Percentiles rank a stretch among this genome's conserved stretches.
Evolutionary conservation across 345 rosid species (phyloP).

Genomic region (Cardamine chenopodiifolia): DNA sequence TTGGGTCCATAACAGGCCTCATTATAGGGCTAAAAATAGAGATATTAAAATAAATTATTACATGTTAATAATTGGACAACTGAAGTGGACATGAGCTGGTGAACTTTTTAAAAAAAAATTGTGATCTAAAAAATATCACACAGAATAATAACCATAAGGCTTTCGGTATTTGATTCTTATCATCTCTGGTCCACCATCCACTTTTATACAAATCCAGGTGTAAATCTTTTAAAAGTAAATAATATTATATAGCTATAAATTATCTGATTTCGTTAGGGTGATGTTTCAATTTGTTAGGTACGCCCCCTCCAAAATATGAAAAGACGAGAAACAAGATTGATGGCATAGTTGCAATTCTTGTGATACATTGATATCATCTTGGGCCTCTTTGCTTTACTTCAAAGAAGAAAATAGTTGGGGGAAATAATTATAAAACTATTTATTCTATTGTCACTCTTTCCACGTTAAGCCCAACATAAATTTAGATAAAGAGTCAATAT

Average conservation of each 20-base stretch:
- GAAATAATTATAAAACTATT: not conserved
- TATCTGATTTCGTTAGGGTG: not conserved
- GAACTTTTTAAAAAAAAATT: not conserved
- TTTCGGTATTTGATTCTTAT: constrained; percentile 34
- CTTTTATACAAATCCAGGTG: constrained; percentile 19
- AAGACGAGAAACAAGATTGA: constrained; percentile 22
- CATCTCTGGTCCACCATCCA: constrained; percentile 14
- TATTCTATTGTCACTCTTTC: constrained; percentile 1
- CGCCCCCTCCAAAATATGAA: constrained; percentile 16
- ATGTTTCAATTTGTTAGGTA: not conserved
- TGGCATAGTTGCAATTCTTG: not conserved
- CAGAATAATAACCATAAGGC: constrained; percentile 26
- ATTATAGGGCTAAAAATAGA: not conserved
- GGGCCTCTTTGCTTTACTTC: not conserved
- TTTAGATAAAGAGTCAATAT: not conserved
- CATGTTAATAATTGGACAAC: not conserved
- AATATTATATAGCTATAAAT: not conserved
- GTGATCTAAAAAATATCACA: constrained; percentile 23
- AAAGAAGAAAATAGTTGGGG: not conserved
- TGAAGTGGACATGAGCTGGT: constrained; percentile 6
- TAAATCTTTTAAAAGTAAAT: not conserved
- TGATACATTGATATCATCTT: not conserved
- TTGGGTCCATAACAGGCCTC: not conserved
- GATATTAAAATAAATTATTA: not conserved
- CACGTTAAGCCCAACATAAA: constrained; percentile 2